Conservation (phyloP, 2,329 filamentous ascomycete genomes). For the Fragosphaeria purpurea region DNA sequence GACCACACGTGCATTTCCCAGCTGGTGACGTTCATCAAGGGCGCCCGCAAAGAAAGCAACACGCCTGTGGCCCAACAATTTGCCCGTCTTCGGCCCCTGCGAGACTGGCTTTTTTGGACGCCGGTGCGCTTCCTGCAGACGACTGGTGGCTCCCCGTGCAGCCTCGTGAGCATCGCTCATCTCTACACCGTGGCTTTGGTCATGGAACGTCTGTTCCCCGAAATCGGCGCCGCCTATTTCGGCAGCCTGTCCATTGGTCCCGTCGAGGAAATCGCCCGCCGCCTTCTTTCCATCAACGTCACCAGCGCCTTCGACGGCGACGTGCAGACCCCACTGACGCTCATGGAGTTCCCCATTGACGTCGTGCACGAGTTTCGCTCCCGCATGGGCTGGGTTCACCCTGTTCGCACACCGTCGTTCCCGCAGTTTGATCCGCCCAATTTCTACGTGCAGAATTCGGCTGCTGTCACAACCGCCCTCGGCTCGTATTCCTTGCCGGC, state of each 20-base stretch:
- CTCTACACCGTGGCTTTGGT: constrained; percentile 84
- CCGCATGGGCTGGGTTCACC: constrained; percentile 58
- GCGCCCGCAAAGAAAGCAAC: constrained; percentile 60
- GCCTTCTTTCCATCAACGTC: constrained; percentile 59
- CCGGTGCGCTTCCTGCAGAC: constrained; percentile 75
- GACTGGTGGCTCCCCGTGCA: constrained; percentile 63
- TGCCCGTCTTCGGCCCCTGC: constrained; percentile 74
- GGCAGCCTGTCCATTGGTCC: constrained; percentile 69
- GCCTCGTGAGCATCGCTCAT: constrained; percentile 76
- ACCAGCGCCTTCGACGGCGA: constrained; percentile 47
- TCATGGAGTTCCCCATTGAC: constrained; percentile 66
- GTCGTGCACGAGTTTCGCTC: constrained; percentile 58
- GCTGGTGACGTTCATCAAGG: constrained; percentile 62
- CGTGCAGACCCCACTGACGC: constrained; percentile 49
- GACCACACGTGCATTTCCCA: constrained; percentile 59
- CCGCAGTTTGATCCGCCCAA: constrained; percentile 49
- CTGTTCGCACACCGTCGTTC: constrained; percentile 49
- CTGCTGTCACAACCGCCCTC: constrained; percentile 6
- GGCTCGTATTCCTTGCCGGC: constrained; percentile 31
- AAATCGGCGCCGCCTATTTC: constrained; percentile 83
- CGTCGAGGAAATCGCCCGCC: constrained; percentile 75
- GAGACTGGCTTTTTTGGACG: constrained; percentile 93
- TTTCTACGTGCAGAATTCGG: constrained; percentile 36
- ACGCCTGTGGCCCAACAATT: constrained; percentile 73
- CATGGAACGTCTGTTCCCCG: constrained; percentile 83